phyloP scores from a whole-genome alignment of 1,284 basidiomycete species.

The Tilletia caries region DNA sequence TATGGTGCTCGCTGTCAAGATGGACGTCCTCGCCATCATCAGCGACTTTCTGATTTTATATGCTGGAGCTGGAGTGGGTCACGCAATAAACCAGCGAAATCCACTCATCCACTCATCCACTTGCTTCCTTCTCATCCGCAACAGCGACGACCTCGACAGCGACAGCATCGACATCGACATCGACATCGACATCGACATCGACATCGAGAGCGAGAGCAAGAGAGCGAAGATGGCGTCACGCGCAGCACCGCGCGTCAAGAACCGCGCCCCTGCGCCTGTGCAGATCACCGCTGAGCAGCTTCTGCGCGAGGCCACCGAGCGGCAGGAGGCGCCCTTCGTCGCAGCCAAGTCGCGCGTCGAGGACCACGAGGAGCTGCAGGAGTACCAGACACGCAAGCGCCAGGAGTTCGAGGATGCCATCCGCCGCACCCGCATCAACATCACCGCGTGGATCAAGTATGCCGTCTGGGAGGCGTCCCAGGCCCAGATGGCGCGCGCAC shows the following conservation, averaged over 20 bases:
- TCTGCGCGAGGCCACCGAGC: constrained; percentile 92
- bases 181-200: too few relatives aligned
- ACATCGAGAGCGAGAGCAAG: too few relatives aligned
- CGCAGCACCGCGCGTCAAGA: constrained; percentile 71
- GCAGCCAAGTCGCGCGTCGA: constrained; percentile 62
- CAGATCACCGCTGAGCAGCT: constrained; percentile 99
- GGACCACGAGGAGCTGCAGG: constrained; percentile 93
- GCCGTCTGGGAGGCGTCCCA: constrained; percentile 81
- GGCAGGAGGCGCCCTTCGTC: constrained; percentile 84
- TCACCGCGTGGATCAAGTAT: constrained; percentile 67
- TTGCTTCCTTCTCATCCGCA: too few relatives aligned
- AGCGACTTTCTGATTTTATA: too few relatives aligned
- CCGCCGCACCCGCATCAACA: constrained; percentile 79
- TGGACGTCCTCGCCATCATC: neutral
- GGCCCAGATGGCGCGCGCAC: constrained; percentile 67
- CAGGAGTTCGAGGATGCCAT: constrained; percentile 97
- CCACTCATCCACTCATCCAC: too few relatives aligned
- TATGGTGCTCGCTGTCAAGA: neutral
- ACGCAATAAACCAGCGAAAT: too few relatives aligned
- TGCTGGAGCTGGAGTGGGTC: too few relatives aligned
- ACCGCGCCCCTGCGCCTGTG: constrained; percentile 84
- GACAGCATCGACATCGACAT: too few relatives aligned
- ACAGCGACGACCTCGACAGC: too few relatives aligned
- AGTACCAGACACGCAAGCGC: constrained; percentile 89
- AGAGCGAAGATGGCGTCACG: neutral